Evolutionary conservation across 2,329 filamentous ascomycete species (phyloP), one percentile per base, ranked within the genome.

Genomic region (Claviceps humidiphila): DNA sequence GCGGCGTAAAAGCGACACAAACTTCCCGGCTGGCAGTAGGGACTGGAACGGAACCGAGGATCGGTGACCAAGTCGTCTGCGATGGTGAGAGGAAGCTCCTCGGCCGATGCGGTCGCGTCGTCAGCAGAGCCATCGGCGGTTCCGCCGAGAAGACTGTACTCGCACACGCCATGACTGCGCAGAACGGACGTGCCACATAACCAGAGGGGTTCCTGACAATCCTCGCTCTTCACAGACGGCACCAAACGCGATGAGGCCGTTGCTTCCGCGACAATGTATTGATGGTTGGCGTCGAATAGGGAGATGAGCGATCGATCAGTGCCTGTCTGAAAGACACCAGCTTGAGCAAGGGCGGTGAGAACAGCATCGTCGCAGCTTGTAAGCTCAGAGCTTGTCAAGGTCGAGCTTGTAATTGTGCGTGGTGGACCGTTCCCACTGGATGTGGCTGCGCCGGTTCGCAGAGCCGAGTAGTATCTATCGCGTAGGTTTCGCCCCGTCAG

Each of bases 191-290:
- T 60, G 44, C 64, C 64, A 20, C 64, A 66, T 5, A 66, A 57
- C 57, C 57, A 61, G 0, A 68, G 59, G 8, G 54, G 41, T 4
- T 56, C 54, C 0, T 53, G 30, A 13, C 52, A 55, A 1, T 54
- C 42, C 3, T 58, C 52, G 13, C 51, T 53, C 4, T 52, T 51
- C 4, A 61, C 40, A 1, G 37, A 53, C 1, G 64, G 58, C n/a
- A 58, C 48, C 5, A 77, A 58, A 0, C 68, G 69, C 3, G 70
- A 62, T 1, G 63, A 65, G 1, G 65, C 64, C 0, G 74, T 74
- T 5, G 74, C 73, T 55, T 80, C 76, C 51, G 75, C 74, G 17
- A 79, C 61, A 26, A 79, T 63, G 54, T 76, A 69, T 54, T 80
- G 74, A 45, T 68, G 59, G 4, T 66, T 63, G 5, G 61, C 62